Percentiles rank a stretch among this genome's conserved stretches.
Conservation (phyloP, 2,329 filamentous ascomycete species). For the Hymenotorrendiella dingleyae region DNA sequence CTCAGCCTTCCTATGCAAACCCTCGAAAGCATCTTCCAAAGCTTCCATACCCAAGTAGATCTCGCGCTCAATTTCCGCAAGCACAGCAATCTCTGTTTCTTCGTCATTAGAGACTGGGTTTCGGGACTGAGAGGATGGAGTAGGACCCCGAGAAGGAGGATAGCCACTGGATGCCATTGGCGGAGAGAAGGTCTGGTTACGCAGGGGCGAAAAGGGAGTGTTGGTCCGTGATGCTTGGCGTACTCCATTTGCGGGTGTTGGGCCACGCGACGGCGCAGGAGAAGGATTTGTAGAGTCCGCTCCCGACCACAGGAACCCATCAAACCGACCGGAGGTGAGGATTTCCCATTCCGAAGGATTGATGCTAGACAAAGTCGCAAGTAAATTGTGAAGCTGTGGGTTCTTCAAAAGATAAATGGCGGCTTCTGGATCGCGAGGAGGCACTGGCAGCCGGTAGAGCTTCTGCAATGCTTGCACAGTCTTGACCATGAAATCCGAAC, state of each 20-base stretch:
- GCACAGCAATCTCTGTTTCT: constrained; percentile 82
- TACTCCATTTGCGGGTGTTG: constrained; percentile 46
- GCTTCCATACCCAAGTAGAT: constrained; percentile 93
- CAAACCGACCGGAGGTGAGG: constrained; percentile 85
- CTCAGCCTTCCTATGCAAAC: constrained; percentile 81
- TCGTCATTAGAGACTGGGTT: constrained; percentile 81
- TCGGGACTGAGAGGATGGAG: constrained; percentile 46
- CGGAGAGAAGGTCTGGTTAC: constrained; percentile 26
- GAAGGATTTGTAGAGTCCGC: constrained; percentile 48
- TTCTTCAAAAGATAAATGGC: constrained; percentile 84
- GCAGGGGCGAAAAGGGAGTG: constrained; percentile 28
- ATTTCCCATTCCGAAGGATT: constrained; percentile 96
- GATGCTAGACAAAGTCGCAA: constrained; percentile 82
- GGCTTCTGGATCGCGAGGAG: constrained; percentile 78
- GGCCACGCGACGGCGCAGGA: constrained; percentile 42
- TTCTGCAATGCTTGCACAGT: constrained; percentile 76
- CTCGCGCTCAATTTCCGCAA: constrained; percentile 87
- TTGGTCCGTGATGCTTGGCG: constrained; percentile 29
- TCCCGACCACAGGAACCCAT: constrained; percentile 92
- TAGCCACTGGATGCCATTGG: constrained; percentile 20
- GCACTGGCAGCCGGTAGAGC: constrained; percentile 67
- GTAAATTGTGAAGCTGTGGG: constrained; percentile 73
- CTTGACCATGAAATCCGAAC: constrained; percentile 69
- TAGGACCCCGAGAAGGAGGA: constrained; percentile 46
- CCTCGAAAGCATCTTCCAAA: constrained; percentile 89